Evolutionary conservation across 176 grass and related monocot species (phyloP).

Genomic region (Poa pratensis): DNA sequence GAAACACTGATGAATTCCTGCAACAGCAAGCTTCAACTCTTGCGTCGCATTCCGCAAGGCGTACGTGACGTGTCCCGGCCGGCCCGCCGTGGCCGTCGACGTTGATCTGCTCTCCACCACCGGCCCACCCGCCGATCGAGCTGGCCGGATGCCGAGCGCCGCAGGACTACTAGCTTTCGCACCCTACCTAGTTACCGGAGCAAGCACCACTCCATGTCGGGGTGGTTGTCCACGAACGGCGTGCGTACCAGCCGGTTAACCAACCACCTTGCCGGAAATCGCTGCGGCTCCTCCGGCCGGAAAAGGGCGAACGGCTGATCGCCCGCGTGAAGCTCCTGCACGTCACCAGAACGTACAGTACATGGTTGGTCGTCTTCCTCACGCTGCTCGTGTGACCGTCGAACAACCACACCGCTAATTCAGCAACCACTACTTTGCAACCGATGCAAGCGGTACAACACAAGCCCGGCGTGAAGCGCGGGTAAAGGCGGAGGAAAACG

Average conservation of each 20-base stretch:
- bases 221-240: too few species aligned
- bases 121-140: background rate
- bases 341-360: too few species aligned
- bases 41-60: too few species aligned
- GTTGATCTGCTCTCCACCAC: background rate
- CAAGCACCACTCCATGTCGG: background rate
- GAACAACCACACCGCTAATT: too few species aligned
- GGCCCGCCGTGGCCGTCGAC: background rate
- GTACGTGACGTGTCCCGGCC: too few species aligned
- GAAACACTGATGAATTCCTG: too few species aligned
- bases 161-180: background rate
- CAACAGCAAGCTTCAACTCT: too few species aligned
- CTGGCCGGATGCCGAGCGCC: background rate
- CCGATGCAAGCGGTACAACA: background rate
- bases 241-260: background rate
- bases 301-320: too few species aligned
- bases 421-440: too few species aligned
- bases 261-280: background rate
- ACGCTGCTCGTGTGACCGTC: background rate
- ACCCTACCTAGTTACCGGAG: background rate
- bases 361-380: too few species aligned
- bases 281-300: background rate
- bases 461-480: constrained; percentile 15
- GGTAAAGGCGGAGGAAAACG: background rate
- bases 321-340: background rate